Percentiles rank a stretch among this genome's conserved stretches.
phyloP scores from a whole-genome alignment of 2,329 filamentous ascomycete genomes.

The Cordyceps cateniannulata region DNA sequence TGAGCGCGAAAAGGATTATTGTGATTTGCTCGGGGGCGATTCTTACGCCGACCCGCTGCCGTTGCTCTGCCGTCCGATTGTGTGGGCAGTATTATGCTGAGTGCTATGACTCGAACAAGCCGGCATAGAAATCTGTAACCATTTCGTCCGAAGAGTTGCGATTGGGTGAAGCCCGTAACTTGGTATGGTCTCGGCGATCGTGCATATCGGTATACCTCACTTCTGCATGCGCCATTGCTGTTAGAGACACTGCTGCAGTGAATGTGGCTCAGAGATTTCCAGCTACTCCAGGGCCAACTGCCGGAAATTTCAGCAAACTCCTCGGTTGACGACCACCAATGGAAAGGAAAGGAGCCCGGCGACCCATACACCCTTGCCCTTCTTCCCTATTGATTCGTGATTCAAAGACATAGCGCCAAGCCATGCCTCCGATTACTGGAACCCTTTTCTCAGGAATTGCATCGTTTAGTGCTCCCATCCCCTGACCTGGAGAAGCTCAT shows the following conservation, averaged over 20 bases:
- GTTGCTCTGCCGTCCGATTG: not conserved
- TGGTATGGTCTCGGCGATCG: slow-evolving; percentile 2
- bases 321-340: not conserved
- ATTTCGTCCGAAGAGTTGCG: not conserved
- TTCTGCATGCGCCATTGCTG: not conserved
- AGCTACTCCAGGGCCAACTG: not conserved
- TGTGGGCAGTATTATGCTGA: not conserved
- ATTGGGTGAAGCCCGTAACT: not conserved
- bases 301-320: not conserved
- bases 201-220: not conserved
- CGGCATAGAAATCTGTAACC: not conserved
- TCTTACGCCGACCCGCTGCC: not conserved
- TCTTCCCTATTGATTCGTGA: not conserved
- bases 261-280: not conserved
- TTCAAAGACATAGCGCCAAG: not conserved
- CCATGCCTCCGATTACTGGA: not conserved
- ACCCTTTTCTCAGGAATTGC: not conserved
- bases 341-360: not conserved
- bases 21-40: not conserved
- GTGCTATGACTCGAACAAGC: not conserved
- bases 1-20: not conserved
- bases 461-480: not conserved
- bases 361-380: not conserved
- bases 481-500: not conserved
- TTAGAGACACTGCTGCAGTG: not conserved